Evolutionary conservation across 306 rosid species (phyloP), one percentile per base, ranked within the genome.

Genomic region (Pterocarpus santalinus): DNA sequence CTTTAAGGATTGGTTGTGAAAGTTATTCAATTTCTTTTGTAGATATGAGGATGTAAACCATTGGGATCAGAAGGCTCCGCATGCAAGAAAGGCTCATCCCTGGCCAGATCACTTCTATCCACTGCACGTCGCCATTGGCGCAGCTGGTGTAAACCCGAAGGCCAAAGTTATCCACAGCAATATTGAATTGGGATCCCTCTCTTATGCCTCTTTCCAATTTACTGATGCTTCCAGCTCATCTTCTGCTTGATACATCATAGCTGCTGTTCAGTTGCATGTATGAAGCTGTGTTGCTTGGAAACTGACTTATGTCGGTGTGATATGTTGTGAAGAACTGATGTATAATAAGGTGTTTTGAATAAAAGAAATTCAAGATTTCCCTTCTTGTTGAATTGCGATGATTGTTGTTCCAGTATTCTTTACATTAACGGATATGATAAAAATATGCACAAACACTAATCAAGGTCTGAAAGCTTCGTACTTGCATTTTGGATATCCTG

Each of bases 121-220:
- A 0, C 65, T 94, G 72, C 95, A 92, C 5, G 92, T 94, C 14
- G 98, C 98, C 13, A 79, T 89, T 58, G 98, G 97, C 15, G 97
- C 98, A 4, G 95, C 97, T 2, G 94, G 97, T 39, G 89, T 64
- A 46, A 39, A 76, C 57, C 28, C 95, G 0, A 89, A 90, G 83
- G 88, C 97, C 0, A 90, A 91, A 80, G 84, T 84, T 51, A 82
- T 92, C 43, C 98, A 92, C 77, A 82, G 71, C 55, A 88, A 93
- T 71, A 90, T 94, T 91, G 82, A 81, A 7, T 10, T 36, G 36
- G 94, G 94, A 1, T 60, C 83, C 47, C 88, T 90, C 66, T 94
- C 98, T 30, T 94, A 91, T 78, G 91, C 98, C 53, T 94, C 97
- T 65, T 94, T 85, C 85, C 90, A 92, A 80, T 92, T 94, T 73